These are phyloP conservation scores for Sphagnum tenellum DNA, from an alignment of 225 moss, liverwort and hornwort genomes.

Conservation along the genomic window DNA sequence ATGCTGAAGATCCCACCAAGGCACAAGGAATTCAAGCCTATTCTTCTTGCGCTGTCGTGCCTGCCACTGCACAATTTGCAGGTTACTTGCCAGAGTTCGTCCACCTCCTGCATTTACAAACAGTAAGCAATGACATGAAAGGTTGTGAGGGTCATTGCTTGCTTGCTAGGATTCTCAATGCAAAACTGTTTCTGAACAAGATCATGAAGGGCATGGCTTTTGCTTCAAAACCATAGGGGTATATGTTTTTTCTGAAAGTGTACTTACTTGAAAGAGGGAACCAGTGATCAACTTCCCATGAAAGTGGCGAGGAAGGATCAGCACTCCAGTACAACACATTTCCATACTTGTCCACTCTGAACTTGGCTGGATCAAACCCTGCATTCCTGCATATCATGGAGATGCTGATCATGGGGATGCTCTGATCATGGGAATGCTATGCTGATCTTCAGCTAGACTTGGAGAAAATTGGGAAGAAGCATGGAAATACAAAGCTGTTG, in stretches of 20 bases:
- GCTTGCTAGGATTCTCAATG: too few species aligned
- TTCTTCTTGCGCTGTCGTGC: constrained; percentile 35
- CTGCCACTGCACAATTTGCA: constrained; percentile 54
- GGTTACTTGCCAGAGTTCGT: constrained; percentile 17
- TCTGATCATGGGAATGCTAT: too few species aligned
- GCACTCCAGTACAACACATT: constrained; percentile 61
- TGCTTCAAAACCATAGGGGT: too few species aligned
- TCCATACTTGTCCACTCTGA: constrained; percentile 47
- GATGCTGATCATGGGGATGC: too few species aligned
- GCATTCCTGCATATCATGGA: constrained; percentile 33
- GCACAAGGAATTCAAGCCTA: constrained; percentile 45
- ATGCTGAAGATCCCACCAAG: constrained; percentile 66
- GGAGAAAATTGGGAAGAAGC: too few species aligned
- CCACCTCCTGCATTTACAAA: constrained; percentile 30
- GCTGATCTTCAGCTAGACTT: not conserved
- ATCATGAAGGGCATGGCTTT: too few species aligned
- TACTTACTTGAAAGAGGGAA: constrained; percentile 41
- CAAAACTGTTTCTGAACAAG: too few species aligned
- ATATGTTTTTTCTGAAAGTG: too few species aligned
- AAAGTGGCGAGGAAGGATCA: constrained; percentile 38
- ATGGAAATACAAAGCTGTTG: too few species aligned
- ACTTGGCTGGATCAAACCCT: constrained; percentile 50
- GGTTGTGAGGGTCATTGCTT: too few species aligned
- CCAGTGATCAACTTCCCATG: constrained; percentile 59
- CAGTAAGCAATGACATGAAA: too few species aligned